Base-by-base conservation (phyloP, 768 basidiomycete species). In the Leccinum sublutescens region DNA sequence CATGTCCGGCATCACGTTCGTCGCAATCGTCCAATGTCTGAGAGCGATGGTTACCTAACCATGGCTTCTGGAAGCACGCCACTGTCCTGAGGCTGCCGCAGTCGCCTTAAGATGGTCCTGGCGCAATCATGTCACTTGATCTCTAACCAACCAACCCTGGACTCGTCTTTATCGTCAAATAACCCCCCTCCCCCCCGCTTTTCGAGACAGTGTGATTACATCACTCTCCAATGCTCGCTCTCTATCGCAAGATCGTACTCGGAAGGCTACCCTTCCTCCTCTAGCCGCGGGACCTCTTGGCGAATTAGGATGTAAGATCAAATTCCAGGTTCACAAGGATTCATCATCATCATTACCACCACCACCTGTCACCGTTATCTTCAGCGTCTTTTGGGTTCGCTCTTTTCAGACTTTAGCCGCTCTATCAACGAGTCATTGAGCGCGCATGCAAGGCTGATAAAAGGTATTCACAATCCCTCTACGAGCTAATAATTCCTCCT, bases 391-490 rank as follows among this genome's bases (percentile, higher is more conserved):
- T 57, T 50, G 19, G 27, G 29, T 3, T 34, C 36, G 2, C 31
- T 27, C 49, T 19, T 21, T 61, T 52, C 63, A 53, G 47, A 43
- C 29, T 45, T 50, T 56, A 58, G 56, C 45, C 57, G 62, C 52
- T 11, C 25, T 33, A 56, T 62, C 54, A 53, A 57, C 34, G 7
- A 25, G 19, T 29, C n/a, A 11, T 40, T 49, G 15, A 21, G 3
- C 23, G 6, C 17, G n/a, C 17, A 23, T 29, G 59, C 64, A 64
- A n/a, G 31, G 58, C 57, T 64, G 19, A 59, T 68, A 71, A 60
- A 62, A 43, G 54, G 3, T 34, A 15, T 67, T 34, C 40, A 49
- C 58, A 23, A 34, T 1, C 5, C 21, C 9, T 47, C 1, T 11
- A 15, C 7, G 4, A 33, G 11, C 33, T 4, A 5, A 8, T 25